Conservation (phyloP, 1,139 yeast species). For the Yamadazyma taylorii region DNA sequence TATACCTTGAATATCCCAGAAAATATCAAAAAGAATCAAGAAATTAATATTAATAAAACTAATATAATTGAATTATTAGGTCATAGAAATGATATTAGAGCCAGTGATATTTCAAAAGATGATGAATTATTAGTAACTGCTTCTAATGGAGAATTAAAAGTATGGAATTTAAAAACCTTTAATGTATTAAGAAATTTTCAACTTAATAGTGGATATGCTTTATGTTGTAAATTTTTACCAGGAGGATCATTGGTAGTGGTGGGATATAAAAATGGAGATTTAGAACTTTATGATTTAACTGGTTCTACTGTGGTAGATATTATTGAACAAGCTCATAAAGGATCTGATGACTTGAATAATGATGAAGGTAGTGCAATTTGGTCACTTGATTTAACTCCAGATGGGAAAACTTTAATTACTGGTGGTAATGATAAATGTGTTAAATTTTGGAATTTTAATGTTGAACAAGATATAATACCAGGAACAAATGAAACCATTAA, state of each 20-base stretch:
- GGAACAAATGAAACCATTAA: constrained; percentile 61
- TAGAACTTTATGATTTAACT: constrained; percentile 85
- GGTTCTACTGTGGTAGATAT: constrained; percentile 72
- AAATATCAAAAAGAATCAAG: constrained; percentile 44
- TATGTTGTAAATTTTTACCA: constrained; percentile 80
- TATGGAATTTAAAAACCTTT: constrained; percentile 79
- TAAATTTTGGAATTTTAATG: constrained; percentile 83
- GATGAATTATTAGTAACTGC: constrained; percentile 83
- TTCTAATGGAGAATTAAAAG: constrained; percentile 82
- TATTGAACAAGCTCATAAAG: constrained; percentile 67
- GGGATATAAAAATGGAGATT: constrained; percentile 87
- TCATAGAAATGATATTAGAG: constrained; percentile 85
- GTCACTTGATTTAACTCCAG: constrained; percentile 85
- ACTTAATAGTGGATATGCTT: constrained; percentile 79
- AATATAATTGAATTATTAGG: constrained; percentile 75
- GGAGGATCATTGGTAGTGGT: constrained; percentile 86
- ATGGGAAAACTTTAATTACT: constrained; percentile 82
- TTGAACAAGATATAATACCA: constrained; percentile 65
- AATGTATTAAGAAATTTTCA: constrained; percentile 78
- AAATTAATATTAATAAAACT: constrained; percentile 37
- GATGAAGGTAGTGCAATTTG: constrained; percentile 74
- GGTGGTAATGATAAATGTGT: constrained; percentile 93
- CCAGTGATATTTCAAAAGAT: constrained; percentile 85
- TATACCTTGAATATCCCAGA: constrained; percentile 55
- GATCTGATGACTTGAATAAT: constrained; percentile 16